These are phyloP conservation scores for Meyerozyma guilliermondii DNA, from an alignment of 1,139 yeast genomes.

Conservation along the genomic window DNA sequence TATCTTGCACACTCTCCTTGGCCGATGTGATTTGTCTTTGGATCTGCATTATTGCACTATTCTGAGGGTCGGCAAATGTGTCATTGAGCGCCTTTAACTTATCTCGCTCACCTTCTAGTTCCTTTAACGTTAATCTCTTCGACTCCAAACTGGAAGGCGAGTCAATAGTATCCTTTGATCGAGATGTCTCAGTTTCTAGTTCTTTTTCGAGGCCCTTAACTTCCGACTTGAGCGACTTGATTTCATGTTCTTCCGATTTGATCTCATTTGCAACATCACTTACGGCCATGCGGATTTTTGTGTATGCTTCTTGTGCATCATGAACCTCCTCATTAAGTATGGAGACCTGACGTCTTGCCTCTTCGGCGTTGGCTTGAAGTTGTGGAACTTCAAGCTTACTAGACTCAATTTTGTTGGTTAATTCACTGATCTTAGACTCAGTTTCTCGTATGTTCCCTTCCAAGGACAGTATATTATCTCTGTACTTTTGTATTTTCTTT, in stretches of 20 bases:
- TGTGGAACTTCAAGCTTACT: background rate
- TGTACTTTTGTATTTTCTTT: constrained; percentile 19
- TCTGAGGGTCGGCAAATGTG: constrained; percentile 4
- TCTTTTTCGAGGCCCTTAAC: constrained; percentile 22
- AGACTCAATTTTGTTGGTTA: constrained; percentile 11
- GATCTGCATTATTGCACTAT: constrained; percentile 2
- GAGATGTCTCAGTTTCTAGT: constrained; percentile 15
- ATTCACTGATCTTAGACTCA: constrained; percentile 13
- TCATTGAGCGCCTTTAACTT: constrained; percentile 11
- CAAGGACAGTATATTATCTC: constrained; percentile 9
- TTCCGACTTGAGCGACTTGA: constrained; percentile 20
- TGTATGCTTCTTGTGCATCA: background rate
- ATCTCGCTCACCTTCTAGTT: constrained; percentile 8
- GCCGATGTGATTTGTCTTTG: constrained; percentile 5
- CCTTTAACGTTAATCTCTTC: constrained; percentile 9
- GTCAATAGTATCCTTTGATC: constrained; percentile 38
- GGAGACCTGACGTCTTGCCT: background rate
- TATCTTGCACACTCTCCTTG: constrained; percentile 8
- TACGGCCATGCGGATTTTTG: background rate
- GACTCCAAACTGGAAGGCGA: constrained; percentile 21
- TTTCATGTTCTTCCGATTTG: constrained; percentile 10
- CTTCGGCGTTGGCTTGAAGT: background rate
- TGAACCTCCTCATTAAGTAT: background rate
- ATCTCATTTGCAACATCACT: constrained; percentile 4
- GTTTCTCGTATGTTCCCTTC: constrained; percentile 16